Conservation (phyloP, 179 eudicot genomes). For the Silene coronaria region DNA sequence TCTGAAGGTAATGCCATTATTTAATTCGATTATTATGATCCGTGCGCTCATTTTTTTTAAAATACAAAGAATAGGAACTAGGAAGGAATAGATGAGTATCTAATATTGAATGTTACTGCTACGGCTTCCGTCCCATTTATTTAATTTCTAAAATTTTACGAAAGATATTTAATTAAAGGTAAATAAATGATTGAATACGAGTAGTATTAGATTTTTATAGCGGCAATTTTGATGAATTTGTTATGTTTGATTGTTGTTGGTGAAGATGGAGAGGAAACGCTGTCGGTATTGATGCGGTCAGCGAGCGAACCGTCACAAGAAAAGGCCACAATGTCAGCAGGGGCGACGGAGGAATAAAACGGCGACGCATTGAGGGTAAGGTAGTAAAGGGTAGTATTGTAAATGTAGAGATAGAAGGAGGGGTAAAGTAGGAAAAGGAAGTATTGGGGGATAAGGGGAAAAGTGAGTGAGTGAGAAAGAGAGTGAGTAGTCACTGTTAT, state of each 20-base stretch:
- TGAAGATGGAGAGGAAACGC: constrained; percentile 14
- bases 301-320: constrained; percentile 11
- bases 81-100: no score
- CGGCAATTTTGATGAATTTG: background rate
- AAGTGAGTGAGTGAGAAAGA: background rate
- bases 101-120: no score
- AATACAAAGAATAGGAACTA: no score
- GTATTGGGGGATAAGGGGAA: background rate
- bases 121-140: no score
- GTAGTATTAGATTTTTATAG: background rate
- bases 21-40: background rate
- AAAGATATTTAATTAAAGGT: no score
- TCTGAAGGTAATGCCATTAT: constrained; percentile 34
- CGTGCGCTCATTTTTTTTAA: no score
- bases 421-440: constrained; percentile 11
- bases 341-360: background rate
- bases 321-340: background rate
- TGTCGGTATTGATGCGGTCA: constrained; percentile 9
- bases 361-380: constrained; percentile 1
- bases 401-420: constrained; percentile 6
- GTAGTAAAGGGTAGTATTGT: constrained; percentile 18
- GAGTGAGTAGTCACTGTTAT: background rate
- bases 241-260: background rate
- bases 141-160: no score
- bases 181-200: no score